Percentiles rank a stretch among this genome's conserved stretches.
phyloP scores from a whole-genome alignment of 495 filamentous ascomycete genomes.

The Lasiosphaeriaceae sp. region DNA sequence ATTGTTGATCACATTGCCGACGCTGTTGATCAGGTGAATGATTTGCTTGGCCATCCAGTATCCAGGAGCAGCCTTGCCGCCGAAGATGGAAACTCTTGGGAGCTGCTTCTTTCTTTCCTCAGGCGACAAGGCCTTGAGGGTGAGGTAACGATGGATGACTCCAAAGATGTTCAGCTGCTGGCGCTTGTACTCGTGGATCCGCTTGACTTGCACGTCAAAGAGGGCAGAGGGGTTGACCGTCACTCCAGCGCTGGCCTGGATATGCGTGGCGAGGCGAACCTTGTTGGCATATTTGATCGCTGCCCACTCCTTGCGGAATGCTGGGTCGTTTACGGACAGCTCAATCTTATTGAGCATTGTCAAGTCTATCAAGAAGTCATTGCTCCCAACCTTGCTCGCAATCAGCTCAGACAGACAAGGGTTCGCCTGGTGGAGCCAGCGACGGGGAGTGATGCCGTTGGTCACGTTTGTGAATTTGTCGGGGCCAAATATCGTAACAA shows the following conservation, averaged over 20 bases:
- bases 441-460: slow-evolving; percentile 90
- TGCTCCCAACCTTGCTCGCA: slow-evolving; percentile 76
- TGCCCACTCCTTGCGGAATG: slow-evolving; percentile 86
- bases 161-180: slow-evolving; percentile 99
- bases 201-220: slow-evolving; percentile 97
- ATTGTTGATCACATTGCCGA: slow-evolving; percentile 86
- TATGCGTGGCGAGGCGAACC: slow-evolving; percentile 81
- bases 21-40: slow-evolving; percentile 92
- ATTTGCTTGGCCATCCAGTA: slow-evolving; percentile 99
- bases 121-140: slow-evolving; percentile 76
- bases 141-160: slow-evolving; percentile 90
- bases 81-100: slow-evolving; percentile 94
- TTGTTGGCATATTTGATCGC: slow-evolving; percentile 73
- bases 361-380: slow-evolving; percentile 83
- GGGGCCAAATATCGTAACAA: slow-evolving; percentile 85
- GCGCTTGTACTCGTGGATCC: slow-evolving; percentile 99
- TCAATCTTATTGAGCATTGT: slow-evolving; percentile 82
- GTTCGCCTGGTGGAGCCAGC: slow-evolving; percentile 98
- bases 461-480: slow-evolving; percentile 99
- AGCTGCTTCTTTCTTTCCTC: slow-evolving; percentile 84
- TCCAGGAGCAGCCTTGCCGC: slow-evolving; percentile 93
- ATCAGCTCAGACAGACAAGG: slow-evolving; percentile 89
- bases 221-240: slow-evolving; percentile 82
- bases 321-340: slow-evolving; percentile 72
- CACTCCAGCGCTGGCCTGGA: slow-evolving; percentile 73